Evolutionary conservation across 805 yeast genomes (phyloP).

Genomic region (Pachysolen tannophilus): DNA sequence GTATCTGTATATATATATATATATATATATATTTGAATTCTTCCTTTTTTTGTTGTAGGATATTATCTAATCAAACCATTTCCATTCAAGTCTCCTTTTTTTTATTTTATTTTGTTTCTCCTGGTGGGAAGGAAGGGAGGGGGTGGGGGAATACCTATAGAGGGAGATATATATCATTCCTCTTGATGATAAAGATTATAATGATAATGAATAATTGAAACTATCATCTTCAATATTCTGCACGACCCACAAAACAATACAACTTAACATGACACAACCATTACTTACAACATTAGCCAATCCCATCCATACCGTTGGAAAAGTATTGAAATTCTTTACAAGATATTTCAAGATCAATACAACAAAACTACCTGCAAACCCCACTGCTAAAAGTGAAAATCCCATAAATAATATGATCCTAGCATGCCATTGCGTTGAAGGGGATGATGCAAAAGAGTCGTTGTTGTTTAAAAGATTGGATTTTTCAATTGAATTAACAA

Average conservation of each 20-base stretch:
- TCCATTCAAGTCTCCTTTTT: too few relatives aligned
- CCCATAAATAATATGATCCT: constrained; percentile 86
- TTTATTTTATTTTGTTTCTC: too few relatives aligned
- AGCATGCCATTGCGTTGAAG: constrained; percentile 83
- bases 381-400: constrained; percentile 88
- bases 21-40: too few relatives aligned
- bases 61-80: too few relatives aligned
- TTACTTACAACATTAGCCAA: constrained; percentile 79
- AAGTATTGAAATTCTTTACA: constrained; percentile 59
- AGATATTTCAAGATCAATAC: constrained; percentile 81
- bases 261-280: constrained; percentile 76
- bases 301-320: constrained; percentile 95
- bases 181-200: constrained; percentile 33
- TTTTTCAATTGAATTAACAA: constrained; percentile 68
- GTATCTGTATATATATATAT: too few relatives aligned
- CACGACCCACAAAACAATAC: constrained; percentile 85
- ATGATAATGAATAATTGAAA: constrained; percentile 82
- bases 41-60: too few relatives aligned
- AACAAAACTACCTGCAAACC: constrained; percentile 85
- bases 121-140: too few relatives aligned
- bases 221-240: constrained; percentile 90
- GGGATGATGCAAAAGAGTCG: constrained; percentile 22
- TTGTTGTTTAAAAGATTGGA: constrained; percentile 41
- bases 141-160: too few relatives aligned
- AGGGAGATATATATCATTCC: too few relatives aligned